Evolutionary conservation across 2,329 filamentous ascomycete genomes (phyloP), one percentile per base, ranked within the genome.

Genomic region (Aspergillus costaricaensis): DNA sequence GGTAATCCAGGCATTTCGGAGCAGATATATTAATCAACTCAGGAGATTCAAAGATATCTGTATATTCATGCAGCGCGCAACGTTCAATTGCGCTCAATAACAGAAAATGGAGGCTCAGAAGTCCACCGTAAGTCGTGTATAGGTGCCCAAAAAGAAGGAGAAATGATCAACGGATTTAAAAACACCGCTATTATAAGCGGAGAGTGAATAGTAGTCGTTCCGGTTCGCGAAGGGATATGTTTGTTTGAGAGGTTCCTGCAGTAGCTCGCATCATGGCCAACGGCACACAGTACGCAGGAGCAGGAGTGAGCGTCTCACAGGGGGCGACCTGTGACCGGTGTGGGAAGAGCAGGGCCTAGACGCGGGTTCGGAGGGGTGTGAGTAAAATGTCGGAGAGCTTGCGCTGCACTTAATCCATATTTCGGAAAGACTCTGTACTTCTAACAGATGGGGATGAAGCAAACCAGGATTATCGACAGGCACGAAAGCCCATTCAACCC

Each of bases 1-100:
- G 78, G 78, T 72, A 80, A 69, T 52, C 78, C 78, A 67, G 78
- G 78, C 78, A 80, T 80, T 62, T 67, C 69, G 70, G 43, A 58
- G 58, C 57, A 55, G n/a, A 38, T 58, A 25, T 41, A 61, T 47
- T 57, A 27, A 59, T 51, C 38, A 32, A 53, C 41, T 43, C 21
- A 9, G 17, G 5, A 27, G 10, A 6, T 15, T 48, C 30, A 36
- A 48, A 59, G 25, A 6, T 23, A n/a, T 17, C 21, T 32, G 48
- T 56, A 57, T 62, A 54, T 49, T 61, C 43, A 47, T 60, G 63
- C n/a, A 36, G 25, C 12, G 19, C 23, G 51, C 48, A 59, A 30
- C 27, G 55, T 55, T 57, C 23, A 27, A 15, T 50, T 50, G 49
- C 59, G 27, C 52, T 25, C 47, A 25, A 25, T 36, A 17, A 21